phyloP scores from a whole-genome alignment of 768 basidiomycete species.

The Rhizopogon vesiculosus region DNA sequence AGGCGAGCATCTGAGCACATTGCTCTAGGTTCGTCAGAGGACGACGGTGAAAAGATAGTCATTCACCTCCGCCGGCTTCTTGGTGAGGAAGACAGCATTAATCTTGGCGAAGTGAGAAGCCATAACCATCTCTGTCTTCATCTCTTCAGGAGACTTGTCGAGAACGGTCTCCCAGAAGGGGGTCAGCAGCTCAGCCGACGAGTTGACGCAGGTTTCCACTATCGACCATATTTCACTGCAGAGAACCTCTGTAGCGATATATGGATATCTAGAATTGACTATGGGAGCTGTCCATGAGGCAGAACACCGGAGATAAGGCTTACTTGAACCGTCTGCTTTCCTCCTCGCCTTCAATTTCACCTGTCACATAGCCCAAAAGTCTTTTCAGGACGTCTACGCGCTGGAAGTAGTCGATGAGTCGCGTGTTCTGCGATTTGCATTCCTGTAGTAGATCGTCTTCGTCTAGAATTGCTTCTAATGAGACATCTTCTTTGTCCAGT shows the following conservation, averaged over 20 bases:
- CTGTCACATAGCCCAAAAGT: conserved; percentile 80
- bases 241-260: conserved; percentile 90
- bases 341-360: conserved; percentile 79
- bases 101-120: conserved; percentile 94
- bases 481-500: conserved; percentile 85
- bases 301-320: conserved; percentile 1
- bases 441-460: conserved; percentile 93
- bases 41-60: conserved; percentile 12
- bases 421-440: conserved; percentile 90
- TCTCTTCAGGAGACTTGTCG: conserved; percentile 76
- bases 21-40: conserved; percentile 12
- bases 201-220: conserved; percentile 79
- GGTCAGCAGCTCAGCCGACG: conserved; percentile 64
- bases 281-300: conserved; percentile 1
- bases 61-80: conserved; percentile 85
- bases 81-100: conserved; percentile 81
- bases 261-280: conserved; percentile 65
- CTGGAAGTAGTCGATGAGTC: conserved; percentile 85
- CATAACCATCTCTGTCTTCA: conserved; percentile 83
- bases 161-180: conserved; percentile 93
- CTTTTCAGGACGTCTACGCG: conserved; percentile 76
- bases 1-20: conserved; percentile 76
- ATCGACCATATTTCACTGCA: conserved; percentile 96
- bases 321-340: conserved; percentile 81
- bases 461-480: conserved; percentile 87